Percentiles rank a stretch among this genome's conserved stretches.
Evolutionary conservation across 345 rosid species (phyloP).

Genomic region (Capsella bursapastoris): DNA sequence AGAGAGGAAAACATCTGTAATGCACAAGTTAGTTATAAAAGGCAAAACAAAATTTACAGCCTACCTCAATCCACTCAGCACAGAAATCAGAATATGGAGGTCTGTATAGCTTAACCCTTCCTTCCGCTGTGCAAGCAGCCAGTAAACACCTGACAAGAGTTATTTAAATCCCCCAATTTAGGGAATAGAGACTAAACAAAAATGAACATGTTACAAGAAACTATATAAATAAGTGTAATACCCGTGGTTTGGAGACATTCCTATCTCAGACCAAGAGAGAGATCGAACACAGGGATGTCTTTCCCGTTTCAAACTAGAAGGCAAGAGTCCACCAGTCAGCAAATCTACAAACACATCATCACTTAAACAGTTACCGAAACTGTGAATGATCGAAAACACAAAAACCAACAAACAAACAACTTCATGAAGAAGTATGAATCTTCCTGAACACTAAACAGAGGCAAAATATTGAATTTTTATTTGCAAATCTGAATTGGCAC

Average conservation of each 20-base stretch:
- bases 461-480: neutral
- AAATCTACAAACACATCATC: constrained; percentile 57
- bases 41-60: neutral
- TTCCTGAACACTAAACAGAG: neutral
- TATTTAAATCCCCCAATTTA: constrained; percentile 11
- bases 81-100: constrained; percentile 80
- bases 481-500: neutral
- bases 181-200: neutral
- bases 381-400: constrained; percentile 3
- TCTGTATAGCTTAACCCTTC: constrained; percentile 81
- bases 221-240: constrained; percentile 35
- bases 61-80: constrained; percentile 96
- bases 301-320: constrained; percentile 70
- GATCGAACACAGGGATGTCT: constrained; percentile 71
- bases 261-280: constrained; percentile 90
- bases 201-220: neutral
- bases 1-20: constrained; percentile 33
- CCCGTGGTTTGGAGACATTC: constrained; percentile 91
- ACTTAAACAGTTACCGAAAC: constrained; percentile 6
- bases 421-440: neutral
- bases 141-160: constrained; percentile 72
- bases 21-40: neutral
- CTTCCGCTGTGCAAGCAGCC: constrained; percentile 83
- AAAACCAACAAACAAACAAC: neutral
- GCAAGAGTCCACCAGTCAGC: constrained; percentile 60